Percentiles rank a stretch among this genome's conserved stretches.
phyloP scores from a whole-genome alignment of 305 asterid genomes.

The Galium porrigens region DNA sequence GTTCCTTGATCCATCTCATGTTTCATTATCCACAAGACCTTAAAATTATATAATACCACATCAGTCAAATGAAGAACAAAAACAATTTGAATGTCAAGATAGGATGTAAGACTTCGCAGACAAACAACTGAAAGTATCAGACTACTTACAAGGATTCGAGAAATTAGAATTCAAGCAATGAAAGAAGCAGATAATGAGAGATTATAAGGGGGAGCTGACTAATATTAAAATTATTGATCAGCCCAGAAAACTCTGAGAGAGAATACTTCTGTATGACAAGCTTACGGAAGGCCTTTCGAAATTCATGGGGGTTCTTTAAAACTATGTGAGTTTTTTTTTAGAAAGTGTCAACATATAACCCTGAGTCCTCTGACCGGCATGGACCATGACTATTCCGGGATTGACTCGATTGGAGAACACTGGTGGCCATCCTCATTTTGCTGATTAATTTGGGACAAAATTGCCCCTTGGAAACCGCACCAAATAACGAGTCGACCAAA shows the following conservation, averaged over 20 bases:
- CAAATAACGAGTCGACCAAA: too few relatives aligned
- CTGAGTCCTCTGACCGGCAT: too few relatives aligned
- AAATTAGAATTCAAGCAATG: background rate
- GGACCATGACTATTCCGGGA: too few relatives aligned
- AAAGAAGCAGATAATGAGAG: background rate
- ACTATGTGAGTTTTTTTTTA: background rate
- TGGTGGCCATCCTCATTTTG: too few relatives aligned
- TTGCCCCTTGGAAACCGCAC: too few relatives aligned
- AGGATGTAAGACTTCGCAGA: background rate
- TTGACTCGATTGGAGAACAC: too few relatives aligned
- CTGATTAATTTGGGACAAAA: too few relatives aligned
- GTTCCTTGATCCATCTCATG: too few relatives aligned
- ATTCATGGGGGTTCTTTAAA: background rate
- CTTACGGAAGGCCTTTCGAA: background rate
- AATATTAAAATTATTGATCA: background rate
- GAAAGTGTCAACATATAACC: too few relatives aligned
- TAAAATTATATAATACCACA: background rate
- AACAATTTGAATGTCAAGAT: background rate
- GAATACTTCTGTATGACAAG: background rate
- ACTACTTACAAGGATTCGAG: background rate
- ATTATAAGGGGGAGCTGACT: background rate
- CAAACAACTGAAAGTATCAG: background rate
- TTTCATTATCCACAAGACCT: background rate
- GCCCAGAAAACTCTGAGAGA: background rate
- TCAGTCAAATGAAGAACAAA: background rate